Evolutionary conservation across 2,329 filamentous ascomycete species (phyloP), one percentile per base, ranked within the genome.

Genomic region (Colletotrichum sp.): DNA sequence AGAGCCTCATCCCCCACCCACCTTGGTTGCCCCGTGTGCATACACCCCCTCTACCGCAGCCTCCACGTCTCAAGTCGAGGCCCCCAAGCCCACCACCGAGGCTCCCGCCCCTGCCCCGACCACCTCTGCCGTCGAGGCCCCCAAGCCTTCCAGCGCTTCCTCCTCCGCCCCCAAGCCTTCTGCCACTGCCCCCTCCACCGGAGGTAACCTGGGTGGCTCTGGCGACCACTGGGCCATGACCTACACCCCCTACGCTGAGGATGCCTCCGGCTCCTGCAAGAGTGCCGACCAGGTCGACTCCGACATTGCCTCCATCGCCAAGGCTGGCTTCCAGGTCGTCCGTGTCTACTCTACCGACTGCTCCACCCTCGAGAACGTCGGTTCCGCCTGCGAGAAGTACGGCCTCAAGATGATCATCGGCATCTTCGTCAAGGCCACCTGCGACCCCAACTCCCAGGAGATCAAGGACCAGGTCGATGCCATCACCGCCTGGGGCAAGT

Each of bases 301-400:
- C 28, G 94, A 96, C 79, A 89, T 96, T 79, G 83, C 85, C 52
- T 79, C 85, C 76, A 94, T 96, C 82, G 90, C 92, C 81, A 66
- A 80, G 69, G 90, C 91, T 79, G 94, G 94, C 76, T 95, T 96
- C 91, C 86, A 86, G 78, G 88, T 90, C 66, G 85, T 96, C 84
- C 96, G 96, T 85, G 89, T 97, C 83, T 99, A 99, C 92, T 95
- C 94, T 79, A 96, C 96, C 80, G 96, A 98, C 91, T 99, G 96
- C 90, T 89, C 91, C 86, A 94, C 93, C 71, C 94, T 98, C 77
- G 86, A 92, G 83, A 93, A 91, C 85, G 93, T 98, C 75, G 95
- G 95, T 78, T 85, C 87, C 59, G 94, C 95, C 76, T 93, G 90
- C 86, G 85, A 90, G 81, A 85, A 90, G 80, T 83, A 93, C 85